Conservation (phyloP, 2,329 filamentous ascomycete genomes). For the Aureobasidium sp. region DNA sequence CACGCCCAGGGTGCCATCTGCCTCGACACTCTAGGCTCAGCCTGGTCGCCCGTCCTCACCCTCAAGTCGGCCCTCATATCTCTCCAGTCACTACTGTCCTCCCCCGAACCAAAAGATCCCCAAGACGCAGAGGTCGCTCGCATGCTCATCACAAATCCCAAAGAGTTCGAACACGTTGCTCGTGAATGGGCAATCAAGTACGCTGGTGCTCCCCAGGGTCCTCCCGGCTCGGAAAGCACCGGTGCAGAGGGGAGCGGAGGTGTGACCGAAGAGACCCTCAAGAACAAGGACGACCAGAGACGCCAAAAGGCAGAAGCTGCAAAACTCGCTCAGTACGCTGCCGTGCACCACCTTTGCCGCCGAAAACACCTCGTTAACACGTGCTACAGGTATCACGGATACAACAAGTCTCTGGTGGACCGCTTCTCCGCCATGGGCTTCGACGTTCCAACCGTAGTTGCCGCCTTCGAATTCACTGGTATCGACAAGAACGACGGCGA, state of each 20-base stretch:
- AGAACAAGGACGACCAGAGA: conserved; percentile 44
- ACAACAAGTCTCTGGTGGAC: conserved; percentile 74
- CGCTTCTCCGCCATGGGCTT: conserved; percentile 89
- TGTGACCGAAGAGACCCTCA: conserved; percentile 44
- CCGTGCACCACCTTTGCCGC: conserved; percentile 22
- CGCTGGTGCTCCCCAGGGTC: conserved; percentile 62
- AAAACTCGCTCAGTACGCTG: conserved; percentile 45
- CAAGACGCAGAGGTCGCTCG: conserved; percentile 92
- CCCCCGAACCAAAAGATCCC: conserved; percentile 89
- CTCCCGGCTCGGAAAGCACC: conserved; percentile 36
- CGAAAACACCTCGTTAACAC: neutral
- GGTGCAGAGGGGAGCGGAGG: conserved; percentile 32
- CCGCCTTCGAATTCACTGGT: conserved; percentile 70
- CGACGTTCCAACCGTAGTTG: conserved; percentile 73
- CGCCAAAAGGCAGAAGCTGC: conserved; percentile 49
- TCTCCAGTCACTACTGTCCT: conserved; percentile 83
- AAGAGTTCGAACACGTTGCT: conserved; percentile 70
- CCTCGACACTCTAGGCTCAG: conserved; percentile 78
- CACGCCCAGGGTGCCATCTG: conserved; percentile 77
- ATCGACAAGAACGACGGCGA: conserved; percentile 69
- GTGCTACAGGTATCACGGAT: conserved; percentile 65
- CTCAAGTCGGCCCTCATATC: conserved; percentile 94
- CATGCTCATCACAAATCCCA: conserved; percentile 74
- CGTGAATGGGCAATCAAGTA: conserved; percentile 83
- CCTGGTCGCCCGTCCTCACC: conserved; percentile 93